Evolutionary conservation across 1,284 basidiomycete species (phyloP).

Genomic region (Ustilago loliicola): DNA sequence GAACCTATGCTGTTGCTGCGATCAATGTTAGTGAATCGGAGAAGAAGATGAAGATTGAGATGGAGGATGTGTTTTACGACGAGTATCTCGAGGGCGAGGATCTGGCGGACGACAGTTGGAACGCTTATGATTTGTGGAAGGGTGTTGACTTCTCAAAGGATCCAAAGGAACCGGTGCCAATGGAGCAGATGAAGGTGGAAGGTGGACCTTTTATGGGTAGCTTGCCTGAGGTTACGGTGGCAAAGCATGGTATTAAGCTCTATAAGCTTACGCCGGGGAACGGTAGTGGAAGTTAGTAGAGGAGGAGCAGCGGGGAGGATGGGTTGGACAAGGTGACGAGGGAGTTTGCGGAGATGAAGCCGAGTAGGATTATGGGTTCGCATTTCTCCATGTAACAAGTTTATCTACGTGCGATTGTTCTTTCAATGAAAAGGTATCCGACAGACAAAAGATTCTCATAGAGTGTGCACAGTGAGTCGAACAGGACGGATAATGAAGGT

Average conservation of each 20-base stretch:
- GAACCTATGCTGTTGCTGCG: conserved; percentile 43
- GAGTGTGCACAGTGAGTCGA: background rate
- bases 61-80: conserved; percentile 40
- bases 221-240: conserved; percentile 23
- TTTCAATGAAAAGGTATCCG: too few species aligned
- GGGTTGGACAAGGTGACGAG: conserved; percentile 21
- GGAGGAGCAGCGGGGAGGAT: conserved; percentile 3
- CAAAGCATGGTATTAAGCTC: conserved; percentile 34
- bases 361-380: conserved; percentile 35
- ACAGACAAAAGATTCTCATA: background rate
- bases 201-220: conserved; percentile 12
- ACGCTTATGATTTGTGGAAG: conserved; percentile 39
- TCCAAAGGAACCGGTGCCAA: conserved; percentile 5
- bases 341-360: conserved; percentile 29
- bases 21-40: conserved; percentile 44
- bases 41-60: conserved; percentile 28
- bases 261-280: conserved; percentile 19
- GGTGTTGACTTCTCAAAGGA: conserved; percentile 33
- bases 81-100: conserved; percentile 33
- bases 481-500: background rate
- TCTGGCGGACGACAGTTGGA: conserved; percentile 18
- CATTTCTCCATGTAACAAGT: conserved; percentile 9
- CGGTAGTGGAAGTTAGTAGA: background rate
- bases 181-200: conserved; percentile 23
- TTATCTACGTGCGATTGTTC: background rate